phyloP scores from a whole-genome alignment of 495 filamentous ascomycete genomes.

The Lepidopterella palustris region DNA sequence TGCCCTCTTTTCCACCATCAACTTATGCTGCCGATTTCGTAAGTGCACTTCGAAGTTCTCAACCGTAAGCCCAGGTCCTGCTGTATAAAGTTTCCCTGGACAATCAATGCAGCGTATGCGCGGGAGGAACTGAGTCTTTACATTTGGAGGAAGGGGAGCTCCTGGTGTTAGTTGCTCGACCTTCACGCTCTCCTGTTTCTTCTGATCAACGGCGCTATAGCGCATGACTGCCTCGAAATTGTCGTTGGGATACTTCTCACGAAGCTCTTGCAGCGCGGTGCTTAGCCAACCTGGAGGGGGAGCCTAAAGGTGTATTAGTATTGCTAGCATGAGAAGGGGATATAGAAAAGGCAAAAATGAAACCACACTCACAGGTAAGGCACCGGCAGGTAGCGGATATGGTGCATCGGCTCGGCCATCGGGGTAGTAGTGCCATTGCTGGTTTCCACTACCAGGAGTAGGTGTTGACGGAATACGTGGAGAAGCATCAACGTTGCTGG shows the following conservation, averaged over 20 bases:
- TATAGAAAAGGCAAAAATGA: background rate
- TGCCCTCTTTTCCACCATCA: conserved; percentile 58
- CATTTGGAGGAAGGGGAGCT: conserved; percentile 44
- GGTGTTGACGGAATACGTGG: conserved; percentile 7
- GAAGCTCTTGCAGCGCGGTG: conserved; percentile 56
- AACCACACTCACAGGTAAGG: conserved; percentile 13
- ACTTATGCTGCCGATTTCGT: conserved; percentile 70
- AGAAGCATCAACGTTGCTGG: conserved; percentile 26
- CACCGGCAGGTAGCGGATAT: conserved; percentile 13
- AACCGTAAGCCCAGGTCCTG: conserved; percentile 72
- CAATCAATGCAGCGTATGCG: conserved; percentile 87
- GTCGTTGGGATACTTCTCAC: conserved; percentile 62
- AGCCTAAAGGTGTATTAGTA: conserved; percentile 45
- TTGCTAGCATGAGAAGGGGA: background rate
- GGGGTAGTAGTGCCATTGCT: conserved; percentile 24
- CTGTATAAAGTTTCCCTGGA: conserved; percentile 87
- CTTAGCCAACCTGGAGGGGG: conserved; percentile 76
- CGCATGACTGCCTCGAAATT: conserved; percentile 83
- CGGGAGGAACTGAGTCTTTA: conserved; percentile 71
- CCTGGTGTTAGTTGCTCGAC: conserved; percentile 43
- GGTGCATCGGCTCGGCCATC: conserved; percentile 29
- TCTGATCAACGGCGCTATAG: conserved; percentile 65
- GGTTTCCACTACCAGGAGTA: conserved; percentile 3
- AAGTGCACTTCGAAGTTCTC: conserved; percentile 89
- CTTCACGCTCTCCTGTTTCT: conserved; percentile 50